Conservation (phyloP, 257 asterid species). For the Nicotiana sylvestris region DNA sequence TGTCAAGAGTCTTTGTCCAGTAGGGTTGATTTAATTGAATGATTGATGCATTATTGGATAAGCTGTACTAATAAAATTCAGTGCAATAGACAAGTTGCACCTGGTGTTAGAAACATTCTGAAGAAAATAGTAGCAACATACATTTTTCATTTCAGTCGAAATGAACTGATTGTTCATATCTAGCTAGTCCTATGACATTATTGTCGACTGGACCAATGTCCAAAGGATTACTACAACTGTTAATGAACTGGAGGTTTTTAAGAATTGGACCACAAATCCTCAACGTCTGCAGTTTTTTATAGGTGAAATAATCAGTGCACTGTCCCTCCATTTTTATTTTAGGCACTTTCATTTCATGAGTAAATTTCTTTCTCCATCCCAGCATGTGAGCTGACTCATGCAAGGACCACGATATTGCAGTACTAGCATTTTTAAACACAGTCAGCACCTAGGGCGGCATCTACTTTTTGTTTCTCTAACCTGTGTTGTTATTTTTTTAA, state of each 20-base stretch:
- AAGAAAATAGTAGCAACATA: not conserved
- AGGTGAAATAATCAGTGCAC: too few species aligned
- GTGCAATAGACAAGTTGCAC: not conserved
- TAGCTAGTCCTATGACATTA: too few species aligned
- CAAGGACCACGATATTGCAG: not conserved
- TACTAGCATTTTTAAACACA: not conserved
- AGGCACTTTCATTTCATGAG: not conserved
- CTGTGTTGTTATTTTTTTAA: too few species aligned
- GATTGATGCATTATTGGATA: too few species aligned
- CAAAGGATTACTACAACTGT: not conserved
- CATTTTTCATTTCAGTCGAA: not conserved
- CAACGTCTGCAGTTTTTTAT: constrained; percentile 11
- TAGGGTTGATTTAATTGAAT: too few species aligned
- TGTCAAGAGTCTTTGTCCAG: too few species aligned
- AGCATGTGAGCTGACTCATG: not conserved
- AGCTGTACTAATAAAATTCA: too few species aligned
- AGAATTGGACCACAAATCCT: constrained; percentile 40
- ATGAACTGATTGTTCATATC: not conserved
- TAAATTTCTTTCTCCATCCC: not conserved
- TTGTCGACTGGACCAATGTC: not conserved
- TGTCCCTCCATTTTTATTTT: not conserved
- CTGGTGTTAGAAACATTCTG: not conserved
- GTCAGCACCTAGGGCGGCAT: not conserved
- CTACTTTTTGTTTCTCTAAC: not conserved
- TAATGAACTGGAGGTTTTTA: constrained; percentile 19